A percentile compares a stretch with the other conserved stretches of the same genome.
phyloP scores from a whole-genome alignment of 768 basidiomycete genomes.

The Suillus placidus region DNA sequence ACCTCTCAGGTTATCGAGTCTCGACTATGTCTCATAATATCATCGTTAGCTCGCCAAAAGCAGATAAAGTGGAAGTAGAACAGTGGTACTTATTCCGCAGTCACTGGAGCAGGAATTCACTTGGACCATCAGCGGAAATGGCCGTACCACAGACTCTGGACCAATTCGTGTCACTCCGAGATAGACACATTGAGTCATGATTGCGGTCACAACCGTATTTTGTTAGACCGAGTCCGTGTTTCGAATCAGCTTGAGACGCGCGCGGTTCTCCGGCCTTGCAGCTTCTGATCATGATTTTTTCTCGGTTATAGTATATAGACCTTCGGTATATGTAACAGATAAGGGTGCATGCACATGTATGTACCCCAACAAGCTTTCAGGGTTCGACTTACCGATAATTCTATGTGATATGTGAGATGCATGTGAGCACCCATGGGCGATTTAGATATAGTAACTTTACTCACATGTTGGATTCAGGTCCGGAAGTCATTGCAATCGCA shows the following conservation, averaged over 20 bases:
- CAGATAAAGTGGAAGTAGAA: slow-evolving; percentile 1
- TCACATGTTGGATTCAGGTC: slow-evolving; percentile 3
- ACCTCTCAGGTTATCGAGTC: background rate
- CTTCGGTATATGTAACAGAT: slow-evolving; percentile 7
- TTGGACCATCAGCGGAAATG: background rate
- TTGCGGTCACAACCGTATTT: background rate
- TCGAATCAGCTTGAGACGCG: background rate
- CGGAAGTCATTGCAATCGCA: background rate
- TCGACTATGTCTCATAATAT: background rate
- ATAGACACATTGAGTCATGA: background rate
- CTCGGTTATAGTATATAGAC: background rate
- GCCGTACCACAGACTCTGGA: background rate
- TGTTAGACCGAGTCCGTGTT: background rate
- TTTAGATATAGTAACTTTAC: background rate
- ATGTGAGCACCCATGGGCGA: background rate
- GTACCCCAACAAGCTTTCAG: background rate
- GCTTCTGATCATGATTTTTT: background rate
- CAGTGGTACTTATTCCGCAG: background rate
- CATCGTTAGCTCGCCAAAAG: background rate
- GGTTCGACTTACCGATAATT: slow-evolving; percentile 1
- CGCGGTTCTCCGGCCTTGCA: background rate
- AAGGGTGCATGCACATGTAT: background rate
- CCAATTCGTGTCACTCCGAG: background rate
- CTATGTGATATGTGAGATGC: background rate
- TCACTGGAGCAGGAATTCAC: background rate